Evolutionary conservation across 2,329 filamentous ascomycete species (phyloP).

Genomic region (Monosporascus ibericus): DNA sequence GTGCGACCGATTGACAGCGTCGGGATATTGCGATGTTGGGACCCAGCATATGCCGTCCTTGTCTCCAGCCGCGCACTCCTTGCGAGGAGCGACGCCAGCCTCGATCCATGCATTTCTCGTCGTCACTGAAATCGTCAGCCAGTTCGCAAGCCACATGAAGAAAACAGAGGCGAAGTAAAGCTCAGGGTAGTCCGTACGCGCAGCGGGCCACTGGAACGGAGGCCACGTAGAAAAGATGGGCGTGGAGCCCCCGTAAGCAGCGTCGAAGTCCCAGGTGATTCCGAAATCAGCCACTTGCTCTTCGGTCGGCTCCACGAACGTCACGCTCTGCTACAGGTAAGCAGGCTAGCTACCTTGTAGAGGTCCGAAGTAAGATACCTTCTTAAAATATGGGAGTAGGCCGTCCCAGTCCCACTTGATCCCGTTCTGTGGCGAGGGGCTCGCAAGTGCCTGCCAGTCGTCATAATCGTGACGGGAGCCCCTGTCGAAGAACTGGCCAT

Average conservation of each 20-base stretch:
- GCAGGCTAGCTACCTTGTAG: not conserved
- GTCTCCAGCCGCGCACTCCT: constrained; percentile 23
- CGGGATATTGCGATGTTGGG: constrained; percentile 22
- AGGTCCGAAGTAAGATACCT: constrained; percentile 14
- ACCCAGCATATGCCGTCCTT: constrained; percentile 27
- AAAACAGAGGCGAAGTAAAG: not conserved
- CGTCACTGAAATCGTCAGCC: constrained; percentile 2
- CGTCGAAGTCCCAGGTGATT: constrained; percentile 25
- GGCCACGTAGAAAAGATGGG: constrained; percentile 27
- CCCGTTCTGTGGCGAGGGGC: constrained; percentile 12
- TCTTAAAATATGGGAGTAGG: constrained; percentile 30
- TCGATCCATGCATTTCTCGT: constrained; percentile 16
- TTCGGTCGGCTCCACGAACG: constrained; percentile 22
- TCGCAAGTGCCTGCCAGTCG: constrained; percentile 27
- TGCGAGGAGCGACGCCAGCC: constrained; percentile 15
- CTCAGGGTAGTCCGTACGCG: not conserved
- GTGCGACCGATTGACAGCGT: constrained; percentile 22
- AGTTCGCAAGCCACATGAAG: not conserved
- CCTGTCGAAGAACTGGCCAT: constrained; percentile 33
- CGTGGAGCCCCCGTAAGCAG: constrained; percentile 24
- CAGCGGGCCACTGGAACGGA: constrained; percentile 23
- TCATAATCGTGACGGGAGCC: constrained; percentile 29
- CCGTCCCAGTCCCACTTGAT: constrained; percentile 30
- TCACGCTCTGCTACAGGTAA: constrained; percentile 19
- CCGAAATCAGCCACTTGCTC: constrained; percentile 21